These are phyloP conservation scores for Botrytis tulipae DNA, from an alignment of 2,329 filamentous ascomycete genomes.

Conservation along the genomic window DNA sequence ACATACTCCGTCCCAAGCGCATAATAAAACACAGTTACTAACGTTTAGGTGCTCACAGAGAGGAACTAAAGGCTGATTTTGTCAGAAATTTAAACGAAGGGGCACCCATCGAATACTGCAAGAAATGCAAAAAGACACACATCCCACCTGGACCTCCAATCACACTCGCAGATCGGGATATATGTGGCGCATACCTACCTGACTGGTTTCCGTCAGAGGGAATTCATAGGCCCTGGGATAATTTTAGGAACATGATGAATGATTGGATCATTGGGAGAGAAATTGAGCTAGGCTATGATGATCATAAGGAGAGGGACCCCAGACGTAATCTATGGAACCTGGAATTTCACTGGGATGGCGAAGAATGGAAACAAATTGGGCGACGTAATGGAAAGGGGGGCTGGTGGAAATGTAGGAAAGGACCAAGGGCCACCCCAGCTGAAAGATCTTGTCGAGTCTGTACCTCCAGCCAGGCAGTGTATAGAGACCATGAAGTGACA, in stretches of 20 bases:
- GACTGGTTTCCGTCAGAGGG: constrained; percentile 34
- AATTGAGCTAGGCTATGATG: constrained; percentile 21
- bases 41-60: not conserved
- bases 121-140: constrained; percentile 31
- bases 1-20: not conserved
- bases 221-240: constrained; percentile 27
- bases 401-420: constrained; percentile 36
- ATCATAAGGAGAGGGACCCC: constrained; percentile 10
- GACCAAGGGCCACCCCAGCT: constrained; percentile 22
- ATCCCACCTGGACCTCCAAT: constrained; percentile 30
- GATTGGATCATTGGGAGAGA: constrained; percentile 26
- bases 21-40: not conserved
- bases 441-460: constrained; percentile 29
- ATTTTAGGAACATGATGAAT: constrained; percentile 26
- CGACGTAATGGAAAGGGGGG: constrained; percentile 24
- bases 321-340: constrained; percentile 26
- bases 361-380: constrained; percentile 30
- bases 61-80: constrained; percentile 20
- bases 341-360: constrained; percentile 31
- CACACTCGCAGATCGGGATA: constrained; percentile 32
- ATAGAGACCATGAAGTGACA: not conserved
- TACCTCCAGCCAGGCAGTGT: not conserved
- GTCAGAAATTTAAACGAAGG: constrained; percentile 22
- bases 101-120: constrained; percentile 29
- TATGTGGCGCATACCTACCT: constrained; percentile 32